phyloP scores from a whole-genome alignment of 768 basidiomycete genomes.

The Tylopilus balloui region DNA sequence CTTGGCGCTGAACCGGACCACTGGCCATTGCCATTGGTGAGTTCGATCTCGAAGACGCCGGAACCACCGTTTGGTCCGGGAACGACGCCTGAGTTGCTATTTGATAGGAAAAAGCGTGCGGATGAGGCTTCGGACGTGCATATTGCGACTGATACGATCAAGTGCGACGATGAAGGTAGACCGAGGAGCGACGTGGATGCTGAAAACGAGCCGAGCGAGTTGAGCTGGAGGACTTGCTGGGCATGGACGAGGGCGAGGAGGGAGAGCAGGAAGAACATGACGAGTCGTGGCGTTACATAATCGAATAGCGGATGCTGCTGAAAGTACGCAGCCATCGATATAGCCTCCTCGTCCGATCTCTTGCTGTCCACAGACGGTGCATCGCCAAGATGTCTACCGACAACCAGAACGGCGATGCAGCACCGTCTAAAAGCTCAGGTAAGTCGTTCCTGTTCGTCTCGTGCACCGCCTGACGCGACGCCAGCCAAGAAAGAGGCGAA shows the following conservation, averaged over 20 bases:
- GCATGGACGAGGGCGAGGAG: constrained; percentile 1
- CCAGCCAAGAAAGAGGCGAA: constrained; percentile 86
- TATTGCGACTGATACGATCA: constrained; percentile 48
- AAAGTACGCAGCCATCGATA: constrained; percentile 20
- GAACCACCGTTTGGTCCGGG: constrained; percentile 38
- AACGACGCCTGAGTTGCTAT: constrained; percentile 35
- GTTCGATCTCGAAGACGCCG: constrained; percentile 44
- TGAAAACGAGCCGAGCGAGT: constrained; percentile 34
- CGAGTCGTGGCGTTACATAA: constrained; percentile 1
- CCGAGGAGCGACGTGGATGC: constrained; percentile 34
- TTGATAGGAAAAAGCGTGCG: constrained; percentile 59
- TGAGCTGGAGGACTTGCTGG: constrained; percentile 33
- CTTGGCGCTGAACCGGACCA: constrained; percentile 44
- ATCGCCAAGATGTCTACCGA: constrained; percentile 10
- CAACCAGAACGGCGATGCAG: not conserved
- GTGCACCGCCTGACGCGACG: not conserved
- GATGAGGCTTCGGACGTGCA: constrained; percentile 35
- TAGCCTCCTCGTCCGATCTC: constrained; percentile 5
- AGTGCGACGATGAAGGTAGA: constrained; percentile 37
- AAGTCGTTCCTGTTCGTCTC: constrained; percentile 3
- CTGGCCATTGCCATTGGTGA: constrained; percentile 46
- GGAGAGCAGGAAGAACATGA: not conserved
- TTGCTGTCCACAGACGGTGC: not conserved
- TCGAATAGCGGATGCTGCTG: constrained; percentile 5
- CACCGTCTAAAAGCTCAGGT: constrained; percentile 41